phyloP scores from a whole-genome alignment of 2,329 filamentous ascomycete genomes.

The Xylaria digitata region DNA sequence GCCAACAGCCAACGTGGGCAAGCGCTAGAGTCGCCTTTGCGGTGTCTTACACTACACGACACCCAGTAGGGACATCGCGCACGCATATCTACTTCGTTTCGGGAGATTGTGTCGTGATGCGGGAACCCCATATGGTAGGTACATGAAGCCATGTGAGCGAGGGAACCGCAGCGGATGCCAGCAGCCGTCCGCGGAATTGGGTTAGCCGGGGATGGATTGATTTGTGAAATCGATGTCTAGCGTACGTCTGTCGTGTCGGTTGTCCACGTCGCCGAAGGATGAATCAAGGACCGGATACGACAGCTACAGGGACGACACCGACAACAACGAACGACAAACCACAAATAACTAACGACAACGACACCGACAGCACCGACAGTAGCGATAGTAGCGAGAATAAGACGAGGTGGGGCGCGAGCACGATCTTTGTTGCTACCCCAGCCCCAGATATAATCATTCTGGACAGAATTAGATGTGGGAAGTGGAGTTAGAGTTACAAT shows the following conservation, averaged over 20 bases:
- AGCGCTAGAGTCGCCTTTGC: conserved; percentile 14
- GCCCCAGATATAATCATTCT: conserved; percentile 36
- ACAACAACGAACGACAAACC: conserved; percentile 19
- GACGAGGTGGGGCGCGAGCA: conserved; percentile 35
- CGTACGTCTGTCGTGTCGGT: conserved; percentile 1
- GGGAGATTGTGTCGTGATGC: conserved; percentile 30
- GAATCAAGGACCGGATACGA: conserved; percentile 19
- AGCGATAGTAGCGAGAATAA: conserved; percentile 13
- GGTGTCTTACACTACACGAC: conserved; percentile 13
- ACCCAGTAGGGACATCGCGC: conserved; percentile 26
- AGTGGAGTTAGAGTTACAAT: conserved; percentile 35
- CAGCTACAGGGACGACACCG: conserved; percentile 9
- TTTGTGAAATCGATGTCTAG: conserved; percentile 1
- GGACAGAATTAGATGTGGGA: conserved; percentile 34
- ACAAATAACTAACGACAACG: conserved; percentile 12
- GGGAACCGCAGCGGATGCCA: conserved; percentile 34
- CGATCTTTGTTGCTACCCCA: conserved; percentile 40
- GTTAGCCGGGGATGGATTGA: background rate
- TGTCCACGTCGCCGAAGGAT: conserved; percentile 32
- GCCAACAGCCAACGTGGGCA: background rate
- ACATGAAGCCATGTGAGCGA: conserved; percentile 27
- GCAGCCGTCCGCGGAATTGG: conserved; percentile 24
- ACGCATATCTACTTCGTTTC: conserved; percentile 18
- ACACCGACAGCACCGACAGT: conserved; percentile 15
- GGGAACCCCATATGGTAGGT: conserved; percentile 33